Percentiles rank a stretch among this genome's conserved stretches.
Conservation (phyloP, 371 early-diverging fungal genomes). For the Chytridium lagenaria region DNA sequence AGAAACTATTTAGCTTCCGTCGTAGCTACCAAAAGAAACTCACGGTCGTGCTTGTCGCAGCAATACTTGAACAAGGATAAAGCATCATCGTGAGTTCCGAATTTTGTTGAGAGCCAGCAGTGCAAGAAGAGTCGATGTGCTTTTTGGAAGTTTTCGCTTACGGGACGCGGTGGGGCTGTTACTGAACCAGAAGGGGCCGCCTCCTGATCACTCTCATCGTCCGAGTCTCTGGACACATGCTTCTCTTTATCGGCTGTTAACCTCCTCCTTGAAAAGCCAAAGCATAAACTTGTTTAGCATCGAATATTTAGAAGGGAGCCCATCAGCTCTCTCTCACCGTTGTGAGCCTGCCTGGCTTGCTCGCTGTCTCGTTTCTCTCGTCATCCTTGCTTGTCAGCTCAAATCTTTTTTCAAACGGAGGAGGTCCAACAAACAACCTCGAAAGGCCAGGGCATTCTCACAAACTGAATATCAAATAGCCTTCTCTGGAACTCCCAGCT, state of each 20-base stretch:
- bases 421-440: no score
- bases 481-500: no score
- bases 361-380: background rate
- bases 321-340: no score
- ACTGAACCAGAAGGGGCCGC: no score
- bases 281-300: no score
- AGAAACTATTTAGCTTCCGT: background rate
- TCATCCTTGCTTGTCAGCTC: no score
- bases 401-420: no score
- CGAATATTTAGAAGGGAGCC: no score
- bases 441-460: no score
- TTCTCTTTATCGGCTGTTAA: background rate
- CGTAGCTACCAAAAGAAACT: slow-evolving; percentile 43
- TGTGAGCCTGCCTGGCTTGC: no score
- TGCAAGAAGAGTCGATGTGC: slow-evolving; percentile 27
- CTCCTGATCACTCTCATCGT: background rate
- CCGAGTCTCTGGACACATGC: background rate
- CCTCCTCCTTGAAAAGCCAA: background rate
- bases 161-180: background rate
- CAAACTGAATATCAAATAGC: no score
- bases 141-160: background rate
- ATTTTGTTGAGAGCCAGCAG: slow-evolving; percentile 13
- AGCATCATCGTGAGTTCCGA: slow-evolving; percentile 8
- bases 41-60: slow-evolving; percentile 19
- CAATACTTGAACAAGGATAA: slow-evolving; percentile 6